phyloP scores from a whole-genome alignment of 2,329 filamentous ascomycete species.

The Fusarium tupiense region DNA sequence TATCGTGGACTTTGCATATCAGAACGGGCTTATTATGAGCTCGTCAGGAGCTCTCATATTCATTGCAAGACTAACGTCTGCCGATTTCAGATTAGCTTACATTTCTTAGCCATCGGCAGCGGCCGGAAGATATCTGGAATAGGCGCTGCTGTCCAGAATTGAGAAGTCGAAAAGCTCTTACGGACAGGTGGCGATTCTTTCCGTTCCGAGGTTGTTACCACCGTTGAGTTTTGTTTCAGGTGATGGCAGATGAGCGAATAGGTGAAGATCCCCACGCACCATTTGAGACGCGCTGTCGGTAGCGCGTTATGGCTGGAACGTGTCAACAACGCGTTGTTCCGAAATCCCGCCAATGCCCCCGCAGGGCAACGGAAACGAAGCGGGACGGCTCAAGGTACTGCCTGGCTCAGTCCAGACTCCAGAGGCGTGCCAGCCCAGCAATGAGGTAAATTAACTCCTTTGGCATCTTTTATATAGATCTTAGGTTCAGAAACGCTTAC shows the following conservation, averaged over 20 bases:
- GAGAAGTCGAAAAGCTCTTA: neutral
- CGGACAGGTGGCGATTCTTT: neutral
- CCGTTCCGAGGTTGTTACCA: neutral
- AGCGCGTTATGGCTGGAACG: neutral
- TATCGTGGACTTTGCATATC: neutral
- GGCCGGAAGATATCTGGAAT: neutral
- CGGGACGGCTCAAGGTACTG: neutral
- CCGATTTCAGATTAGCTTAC: neutral
- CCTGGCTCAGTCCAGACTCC: neutral
- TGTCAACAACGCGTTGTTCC: neutral
- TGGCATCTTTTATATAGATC: too few relatives aligned
- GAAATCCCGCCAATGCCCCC: neutral
- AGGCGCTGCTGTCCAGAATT: neutral
- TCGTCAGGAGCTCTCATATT: neutral
- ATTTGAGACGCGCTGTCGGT: neutral
- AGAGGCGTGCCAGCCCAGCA: neutral
- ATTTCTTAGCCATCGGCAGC: neutral
- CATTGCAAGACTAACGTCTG: neutral
- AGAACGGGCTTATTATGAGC: neutral
- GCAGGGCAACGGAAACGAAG: neutral
- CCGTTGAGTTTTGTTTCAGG: neutral
- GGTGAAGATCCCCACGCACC: constrained; percentile 1
- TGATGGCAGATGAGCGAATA: neutral
- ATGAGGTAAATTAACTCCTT: neutral
- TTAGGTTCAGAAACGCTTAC: neutral